These are phyloP conservation scores for Cladophialophora psammophila DNA, from an alignment of 2,329 filamentous ascomycete species.

Conservation along the genomic window DNA sequence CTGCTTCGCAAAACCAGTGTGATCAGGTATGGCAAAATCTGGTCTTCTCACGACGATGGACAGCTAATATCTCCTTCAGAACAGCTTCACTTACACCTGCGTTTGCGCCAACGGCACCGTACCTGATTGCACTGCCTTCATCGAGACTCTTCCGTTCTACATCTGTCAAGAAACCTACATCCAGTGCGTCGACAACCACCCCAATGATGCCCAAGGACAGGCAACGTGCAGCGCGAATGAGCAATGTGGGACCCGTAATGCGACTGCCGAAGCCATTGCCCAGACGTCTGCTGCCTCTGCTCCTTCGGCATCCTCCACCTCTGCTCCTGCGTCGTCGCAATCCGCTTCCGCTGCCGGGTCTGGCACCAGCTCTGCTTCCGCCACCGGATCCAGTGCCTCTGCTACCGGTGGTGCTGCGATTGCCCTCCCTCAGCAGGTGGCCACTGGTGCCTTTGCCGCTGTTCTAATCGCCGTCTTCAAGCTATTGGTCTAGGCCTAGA, in stretches of 20 bases:
- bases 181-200: conserved; percentile 56
- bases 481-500: conserved; percentile 59
- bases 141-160: conserved; percentile 66
- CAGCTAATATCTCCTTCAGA: conserved; percentile 46
- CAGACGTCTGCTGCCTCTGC: conserved; percentile 43
- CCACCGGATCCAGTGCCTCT: conserved; percentile 43
- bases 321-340: conserved; percentile 44
- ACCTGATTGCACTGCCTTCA: conserved; percentile 64
- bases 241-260: conserved; percentile 62
- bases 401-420: conserved; percentile 53
- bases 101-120: conserved; percentile 62
- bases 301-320: conserved; percentile 46
- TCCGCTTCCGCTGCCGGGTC: conserved; percentile 46
- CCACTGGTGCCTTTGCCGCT: conserved; percentile 60
- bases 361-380: conserved; percentile 43
- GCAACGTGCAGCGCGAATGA: conserved; percentile 56
- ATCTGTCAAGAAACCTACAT: conserved; percentile 63
- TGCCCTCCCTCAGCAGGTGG: conserved; percentile 57
- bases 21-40: conserved; percentile 65
- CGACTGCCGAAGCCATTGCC: conserved; percentile 45
- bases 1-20: conserved; percentile 61
- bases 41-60: neutral
- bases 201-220: conserved; percentile 56
- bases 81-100: conserved; percentile 63
- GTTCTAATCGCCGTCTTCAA: conserved; percentile 65